Conservation (phyloP, 495 filamentous ascomycete genomes). For the Sphaerosporella brunnea region DNA sequence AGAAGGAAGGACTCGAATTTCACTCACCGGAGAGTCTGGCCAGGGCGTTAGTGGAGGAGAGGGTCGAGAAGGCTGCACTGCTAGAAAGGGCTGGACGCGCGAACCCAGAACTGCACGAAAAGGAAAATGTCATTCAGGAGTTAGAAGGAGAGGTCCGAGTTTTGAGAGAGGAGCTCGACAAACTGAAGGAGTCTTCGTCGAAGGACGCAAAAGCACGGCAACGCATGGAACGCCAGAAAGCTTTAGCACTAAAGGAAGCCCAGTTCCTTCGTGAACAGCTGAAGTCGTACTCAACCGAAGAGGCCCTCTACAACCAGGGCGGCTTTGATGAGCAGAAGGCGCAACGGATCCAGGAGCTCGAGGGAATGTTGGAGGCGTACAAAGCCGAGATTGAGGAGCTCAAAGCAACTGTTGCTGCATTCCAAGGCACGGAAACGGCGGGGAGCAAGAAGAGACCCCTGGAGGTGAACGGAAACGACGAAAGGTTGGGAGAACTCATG, state of each 20-base stretch:
- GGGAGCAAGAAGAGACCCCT: constrained; percentile 40
- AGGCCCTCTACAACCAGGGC: constrained; percentile 63
- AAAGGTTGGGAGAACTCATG: constrained; percentile 62
- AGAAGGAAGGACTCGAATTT: constrained; percentile 56
- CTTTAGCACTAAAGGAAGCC: constrained; percentile 73
- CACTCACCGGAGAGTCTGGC: constrained; percentile 80
- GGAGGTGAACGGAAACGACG: constrained; percentile 46
- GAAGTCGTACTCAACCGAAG: constrained; percentile 79
- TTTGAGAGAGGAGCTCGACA: constrained; percentile 51
- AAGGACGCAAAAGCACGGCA: constrained; percentile 45
- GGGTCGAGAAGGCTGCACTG: constrained; percentile 57
- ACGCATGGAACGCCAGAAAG: constrained; percentile 59
- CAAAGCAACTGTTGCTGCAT: constrained; percentile 49
- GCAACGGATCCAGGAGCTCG: constrained; percentile 61
- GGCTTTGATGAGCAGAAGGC: constrained; percentile 59
- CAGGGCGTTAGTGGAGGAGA: constrained; percentile 60
- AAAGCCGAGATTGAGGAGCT: constrained; percentile 62
- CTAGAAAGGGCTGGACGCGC: constrained; percentile 59
- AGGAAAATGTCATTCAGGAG: constrained; percentile 54
- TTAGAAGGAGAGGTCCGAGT: constrained; percentile 50
- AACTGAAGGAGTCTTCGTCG: constrained; percentile 35
- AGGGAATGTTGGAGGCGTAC: constrained; percentile 73
- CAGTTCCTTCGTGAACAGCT: constrained; percentile 85
- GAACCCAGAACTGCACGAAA: constrained; percentile 62
- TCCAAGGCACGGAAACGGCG: constrained; percentile 31